These are phyloP conservation scores for Austroboletus eburneus DNA, from an alignment of 768 basidiomycete species.

Conservation along the genomic window DNA sequence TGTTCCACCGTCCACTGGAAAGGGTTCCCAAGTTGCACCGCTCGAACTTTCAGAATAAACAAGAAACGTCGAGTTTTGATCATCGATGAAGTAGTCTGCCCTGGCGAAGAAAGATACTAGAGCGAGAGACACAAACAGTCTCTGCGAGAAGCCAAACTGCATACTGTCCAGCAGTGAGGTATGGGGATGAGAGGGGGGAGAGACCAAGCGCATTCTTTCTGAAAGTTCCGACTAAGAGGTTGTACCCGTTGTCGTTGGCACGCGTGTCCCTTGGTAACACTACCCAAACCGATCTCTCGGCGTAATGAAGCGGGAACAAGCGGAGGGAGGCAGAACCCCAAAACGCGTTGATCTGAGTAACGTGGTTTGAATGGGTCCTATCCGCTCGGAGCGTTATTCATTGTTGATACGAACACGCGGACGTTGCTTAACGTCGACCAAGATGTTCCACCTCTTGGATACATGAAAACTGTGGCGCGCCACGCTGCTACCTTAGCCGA, in stretches of 20 bases:
- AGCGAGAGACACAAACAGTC: background rate
- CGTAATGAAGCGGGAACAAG: too few species aligned
- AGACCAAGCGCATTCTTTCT: background rate
- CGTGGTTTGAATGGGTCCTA: too few species aligned
- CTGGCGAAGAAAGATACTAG: conserved; percentile 1
- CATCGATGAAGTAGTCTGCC: conserved; percentile 16
- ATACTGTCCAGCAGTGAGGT: background rate
- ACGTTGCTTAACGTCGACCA: too few species aligned
- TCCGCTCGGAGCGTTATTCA: too few species aligned
- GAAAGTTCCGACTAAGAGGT: background rate
- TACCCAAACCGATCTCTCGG: background rate
- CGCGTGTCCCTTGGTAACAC: background rate
- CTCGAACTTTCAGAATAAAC: conserved; percentile 9
- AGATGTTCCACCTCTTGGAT: too few species aligned
- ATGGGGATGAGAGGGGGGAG: background rate
- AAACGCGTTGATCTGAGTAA: too few species aligned
- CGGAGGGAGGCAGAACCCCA: too few species aligned
- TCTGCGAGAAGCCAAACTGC: conserved; percentile 1
- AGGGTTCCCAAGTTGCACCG: conserved; percentile 10
- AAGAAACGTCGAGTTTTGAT: conserved; percentile 13
- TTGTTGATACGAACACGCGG: too few species aligned
- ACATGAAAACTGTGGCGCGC: too few species aligned
- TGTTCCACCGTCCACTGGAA: conserved; percentile 6
- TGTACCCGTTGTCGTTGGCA: background rate
- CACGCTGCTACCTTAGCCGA: too few species aligned